Conservation (phyloP, 176 grass and related monocot genomes). For the Calamus simplicifolius region DNA sequence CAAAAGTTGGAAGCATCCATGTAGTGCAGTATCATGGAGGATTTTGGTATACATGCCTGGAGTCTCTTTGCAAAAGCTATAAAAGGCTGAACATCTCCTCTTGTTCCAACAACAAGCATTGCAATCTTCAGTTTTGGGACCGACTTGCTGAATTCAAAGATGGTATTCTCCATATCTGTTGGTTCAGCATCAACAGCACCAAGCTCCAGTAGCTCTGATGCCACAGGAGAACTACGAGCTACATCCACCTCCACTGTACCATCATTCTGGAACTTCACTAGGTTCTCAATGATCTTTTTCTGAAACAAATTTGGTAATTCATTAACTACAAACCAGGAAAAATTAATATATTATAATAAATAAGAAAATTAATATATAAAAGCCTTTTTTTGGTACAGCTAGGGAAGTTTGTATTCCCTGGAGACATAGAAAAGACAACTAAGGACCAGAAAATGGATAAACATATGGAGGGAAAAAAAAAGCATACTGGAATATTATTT, state of each 20-base stretch:
- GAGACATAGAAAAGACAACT: too few species aligned
- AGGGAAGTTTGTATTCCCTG: too few species aligned
- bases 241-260: conserved; percentile 80
- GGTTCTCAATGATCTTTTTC: conserved; percentile 66
- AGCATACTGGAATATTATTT: too few species aligned
- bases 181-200: conserved; percentile 55
- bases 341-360: too few species aligned
- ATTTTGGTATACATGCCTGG: conserved; percentile 50
- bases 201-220: conserved; percentile 83
- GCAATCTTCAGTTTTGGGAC: conserved; percentile 92
- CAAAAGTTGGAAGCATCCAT: too few species aligned
- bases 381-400: too few species aligned
- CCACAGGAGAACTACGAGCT: conserved; percentile 42
- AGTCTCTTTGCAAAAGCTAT: conserved; percentile 95
- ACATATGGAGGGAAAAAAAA: too few species aligned
- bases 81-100: conserved; percentile 98
- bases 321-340: conserved; percentile 17
- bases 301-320: conserved; percentile 35
- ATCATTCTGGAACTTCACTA: conserved; percentile 85
- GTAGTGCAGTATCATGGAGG: too few species aligned
- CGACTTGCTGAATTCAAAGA: conserved; percentile 51
- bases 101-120: conserved; percentile 95
- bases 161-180: conserved; percentile 24
- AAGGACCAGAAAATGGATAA: too few species aligned
- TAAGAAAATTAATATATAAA: too few species aligned